Evolutionary conservation across 2,329 filamentous ascomycete genomes (phyloP).

Genomic region (Xylariaceae sp.): DNA sequence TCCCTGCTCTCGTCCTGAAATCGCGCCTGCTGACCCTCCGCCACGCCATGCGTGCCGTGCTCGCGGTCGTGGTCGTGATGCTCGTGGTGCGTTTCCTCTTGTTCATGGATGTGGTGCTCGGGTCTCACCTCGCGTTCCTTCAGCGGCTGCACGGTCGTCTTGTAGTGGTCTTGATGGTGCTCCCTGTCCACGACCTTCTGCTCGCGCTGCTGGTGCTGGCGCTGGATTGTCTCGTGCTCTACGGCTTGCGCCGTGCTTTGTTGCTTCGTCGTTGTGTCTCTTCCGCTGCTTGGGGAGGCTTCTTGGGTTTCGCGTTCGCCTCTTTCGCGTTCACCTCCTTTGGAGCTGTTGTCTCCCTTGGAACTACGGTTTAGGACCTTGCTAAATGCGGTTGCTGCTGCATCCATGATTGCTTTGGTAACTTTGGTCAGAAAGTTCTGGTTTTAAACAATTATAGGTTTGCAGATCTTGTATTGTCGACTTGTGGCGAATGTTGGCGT

Average conservation of each 20-base stretch:
- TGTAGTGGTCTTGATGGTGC: slow-evolving; percentile 20
- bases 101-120: not conserved
- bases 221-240: slow-evolving; percentile 18
- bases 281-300: not conserved
- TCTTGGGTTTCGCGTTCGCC: not conserved
- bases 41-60: too few species aligned
- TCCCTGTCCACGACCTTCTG: slow-evolving; percentile 14
- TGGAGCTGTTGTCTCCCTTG: not conserved
- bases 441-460: too few species aligned
- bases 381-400: slow-evolving; percentile 14
- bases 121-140: slow-evolving; percentile 15
- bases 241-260: slow-evolving; percentile 7
- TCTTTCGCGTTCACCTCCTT: too few species aligned
- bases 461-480: not conserved
- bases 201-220: slow-evolving; percentile 13
- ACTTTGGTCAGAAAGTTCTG: not conserved
- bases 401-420: slow-evolving; percentile 9
- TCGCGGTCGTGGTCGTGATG: slow-evolving; percentile 1
- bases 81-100: not conserved
- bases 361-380: slow-evolving; percentile 7
- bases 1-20: slow-evolving; percentile 8
- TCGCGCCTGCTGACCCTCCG: slow-evolving; percentile 1
- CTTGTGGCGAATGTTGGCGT: not conserved
- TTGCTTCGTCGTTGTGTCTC: slow-evolving; percentile 1
- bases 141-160: slow-evolving; percentile 18